Evolutionary conservation across 495 filamentous ascomycete species (phyloP), one percentile per base, ranked within the genome.

Genomic region (Aspergillus homomorphus): DNA sequence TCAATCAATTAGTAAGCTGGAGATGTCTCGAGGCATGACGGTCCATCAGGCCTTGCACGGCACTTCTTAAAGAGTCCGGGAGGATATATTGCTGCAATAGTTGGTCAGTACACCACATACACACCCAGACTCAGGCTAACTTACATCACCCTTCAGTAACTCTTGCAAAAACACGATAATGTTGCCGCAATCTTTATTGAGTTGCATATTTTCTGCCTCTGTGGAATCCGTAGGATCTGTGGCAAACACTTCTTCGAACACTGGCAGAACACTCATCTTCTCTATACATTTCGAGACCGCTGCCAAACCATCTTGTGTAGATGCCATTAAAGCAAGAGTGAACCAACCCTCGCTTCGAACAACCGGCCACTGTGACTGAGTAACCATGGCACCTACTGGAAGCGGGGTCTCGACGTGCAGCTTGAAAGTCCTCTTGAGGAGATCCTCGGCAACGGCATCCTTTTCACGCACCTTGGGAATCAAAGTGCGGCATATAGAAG

Each of bases 311-410:
- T 78, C 70, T 14, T 66, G 60, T 33, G 62, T 73, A 21, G 73
- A 76, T 9, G 83, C 81, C 81, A 93, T 88, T 26, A 92, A 72
- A 3, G 89, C 89, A 16, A 92, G 73, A 3, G 86, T 84, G 66
- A 92, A 91, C 75, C 88, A 84, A 0, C 84, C 84, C 67, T 94
- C 89, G 58, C 84, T 85, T 9, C 85, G 79, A 16, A 93, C 76
- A 21, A 85, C 78, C 0, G 88, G 85, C 76, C 86, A 91, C 63
- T 87, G 85, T 3, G 75, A 76, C 57, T 92, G 89, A 6, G 77
- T 80, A 38, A 87, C 75, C 72, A 92, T 85, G 49, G 77, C 79
- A 56, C 78, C 71, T 4, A 94, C 64, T 6, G 85, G 79, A 23
- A 76, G 68, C 3, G 79, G 70, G 23, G 91, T 63, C 44, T 76